Conservation (phyloP, 331 rosid species). For the Malus hybrid region DNA sequence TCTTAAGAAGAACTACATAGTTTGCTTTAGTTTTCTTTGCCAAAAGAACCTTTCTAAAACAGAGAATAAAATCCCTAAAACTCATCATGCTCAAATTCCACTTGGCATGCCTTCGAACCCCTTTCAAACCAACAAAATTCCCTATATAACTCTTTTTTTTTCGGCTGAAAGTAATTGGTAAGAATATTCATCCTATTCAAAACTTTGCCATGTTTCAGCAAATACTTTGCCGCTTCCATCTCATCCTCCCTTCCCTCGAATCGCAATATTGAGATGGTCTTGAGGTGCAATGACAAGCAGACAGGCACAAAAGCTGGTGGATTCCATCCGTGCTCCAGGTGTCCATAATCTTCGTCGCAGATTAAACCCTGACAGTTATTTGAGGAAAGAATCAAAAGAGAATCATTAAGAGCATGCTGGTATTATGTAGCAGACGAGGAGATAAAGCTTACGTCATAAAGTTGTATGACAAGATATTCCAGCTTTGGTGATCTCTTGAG, state of each 20-base stretch:
- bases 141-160: not conserved
- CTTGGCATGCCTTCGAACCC: not conserved
- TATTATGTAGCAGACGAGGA: no score
- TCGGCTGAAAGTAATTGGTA: not conserved
- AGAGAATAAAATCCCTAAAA: no score
- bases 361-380: not conserved
- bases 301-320: not conserved
- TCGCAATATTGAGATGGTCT: not conserved
- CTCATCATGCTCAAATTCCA: not conserved
- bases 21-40: no score
- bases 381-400: not conserved
- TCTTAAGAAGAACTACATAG: no score
- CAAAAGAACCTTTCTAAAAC: no score
- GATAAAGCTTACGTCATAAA: not conserved
- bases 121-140: not conserved
- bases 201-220: not conserved
- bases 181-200: not conserved
- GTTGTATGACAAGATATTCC: not conserved
- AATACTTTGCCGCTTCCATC: not conserved
- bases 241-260: not conserved
- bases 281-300: not conserved
- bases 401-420: not conserved
- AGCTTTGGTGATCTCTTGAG: not conserved
- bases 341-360: not conserved
- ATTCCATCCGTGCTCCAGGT: not conserved